Evolutionary conservation across 1,139 yeast genomes (phyloP).

Genomic region (Scheffersomyces titani): DNA sequence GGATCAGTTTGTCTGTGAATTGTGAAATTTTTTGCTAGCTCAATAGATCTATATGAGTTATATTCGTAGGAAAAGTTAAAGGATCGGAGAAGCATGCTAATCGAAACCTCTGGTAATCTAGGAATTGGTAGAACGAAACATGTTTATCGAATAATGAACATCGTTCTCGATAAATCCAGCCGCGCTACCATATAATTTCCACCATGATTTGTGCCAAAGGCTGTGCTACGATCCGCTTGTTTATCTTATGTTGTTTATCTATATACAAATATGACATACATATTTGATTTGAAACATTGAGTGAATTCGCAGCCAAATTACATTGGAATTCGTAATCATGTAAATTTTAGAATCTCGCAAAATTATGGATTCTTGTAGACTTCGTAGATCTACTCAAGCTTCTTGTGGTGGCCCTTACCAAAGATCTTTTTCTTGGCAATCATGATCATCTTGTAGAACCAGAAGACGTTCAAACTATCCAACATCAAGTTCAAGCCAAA

Average conservation of each 20-base stretch:
- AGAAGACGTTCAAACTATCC: conserved; percentile 67
- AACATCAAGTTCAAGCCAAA: conserved; percentile 64
- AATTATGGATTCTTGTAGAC: background rate
- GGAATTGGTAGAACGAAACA: background rate
- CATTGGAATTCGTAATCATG: background rate
- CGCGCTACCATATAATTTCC: background rate
- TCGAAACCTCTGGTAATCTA: background rate
- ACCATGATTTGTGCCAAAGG: background rate
- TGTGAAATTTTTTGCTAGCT: background rate
- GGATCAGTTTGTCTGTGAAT: background rate
- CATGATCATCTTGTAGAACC: conserved; percentile 82
- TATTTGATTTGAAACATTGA: background rate
- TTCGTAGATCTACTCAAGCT: background rate
- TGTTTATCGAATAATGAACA: background rate
- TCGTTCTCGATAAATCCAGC: background rate
- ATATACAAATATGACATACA: background rate
- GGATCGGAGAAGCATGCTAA: background rate
- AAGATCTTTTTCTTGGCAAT: conserved; percentile 58
- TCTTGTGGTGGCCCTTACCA: conserved; percentile 3
- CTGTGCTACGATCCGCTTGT: background rate
- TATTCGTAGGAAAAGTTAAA: background rate
- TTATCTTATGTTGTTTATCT: background rate
- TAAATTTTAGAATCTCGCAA: background rate
- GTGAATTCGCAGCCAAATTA: background rate
- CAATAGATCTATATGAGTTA: background rate